Base-by-base conservation (phyloP, 352 stramenopile species). In the Pythium sukuiense region DNA sequence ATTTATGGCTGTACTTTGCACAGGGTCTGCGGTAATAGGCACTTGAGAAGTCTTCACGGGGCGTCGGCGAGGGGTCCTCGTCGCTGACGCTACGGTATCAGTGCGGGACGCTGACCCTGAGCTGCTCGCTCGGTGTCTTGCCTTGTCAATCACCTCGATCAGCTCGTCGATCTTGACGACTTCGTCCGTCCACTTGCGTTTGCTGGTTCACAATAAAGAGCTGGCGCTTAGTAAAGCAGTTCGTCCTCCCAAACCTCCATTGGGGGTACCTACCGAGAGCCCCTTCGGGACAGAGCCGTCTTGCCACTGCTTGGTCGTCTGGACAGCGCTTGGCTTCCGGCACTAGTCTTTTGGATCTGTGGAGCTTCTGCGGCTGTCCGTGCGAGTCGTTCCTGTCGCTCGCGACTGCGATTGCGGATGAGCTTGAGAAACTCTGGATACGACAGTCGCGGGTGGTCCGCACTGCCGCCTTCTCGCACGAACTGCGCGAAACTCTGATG, bases 351-450 rank as follows among this genome's bases (percentile, higher is more conserved):
- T 2, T 32, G 24, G 33, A 4, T 18, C 48, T 35, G 48, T 0
- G 43, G 9, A 13, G 12, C 9, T 5, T 35, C 20, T 55, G 48
- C 24, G 27, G 9, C 35, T 35, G 48, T 20, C 13, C 27, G 1
- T 4, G 49, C 24, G 0, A 73, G 62, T n/a, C 75, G 70, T 26
- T 64, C 69, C 48, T 86, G 65, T 58, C 86, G 83, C 65, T 91
- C 83, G 48, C 79, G 68, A 33, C 83, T 80, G 57, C 83, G 73
- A 58, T 91, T 91, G 39, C 83, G 64, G 54, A 91, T 86, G 53
- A 91, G 73, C 48, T 88, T 89, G 30, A 91, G 73, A 43, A 91
- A 91, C 59, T 89, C 83, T 1, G 55, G 53, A 18, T 83, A 70
- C 11, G 77, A 73, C 18, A 89, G 70, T 43, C 72, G 67, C 37